phyloP scores from a whole-genome alignment of 345 rosid genomes.

The Excoecaria cochinchinensis region DNA sequence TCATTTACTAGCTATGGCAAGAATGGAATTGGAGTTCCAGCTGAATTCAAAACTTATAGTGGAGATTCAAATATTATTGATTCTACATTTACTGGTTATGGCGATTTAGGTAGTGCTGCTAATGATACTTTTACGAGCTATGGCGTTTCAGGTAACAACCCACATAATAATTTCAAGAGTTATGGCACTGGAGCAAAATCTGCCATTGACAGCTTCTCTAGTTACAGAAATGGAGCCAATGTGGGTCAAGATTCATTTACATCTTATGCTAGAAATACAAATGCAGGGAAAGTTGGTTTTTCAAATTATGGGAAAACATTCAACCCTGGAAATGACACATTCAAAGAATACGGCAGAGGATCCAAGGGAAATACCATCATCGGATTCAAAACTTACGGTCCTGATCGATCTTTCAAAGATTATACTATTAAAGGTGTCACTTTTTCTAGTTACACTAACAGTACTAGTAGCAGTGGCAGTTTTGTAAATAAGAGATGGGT shows the following conservation, averaged over 20 bases:
- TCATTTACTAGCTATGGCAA: slow-evolving; percentile 30
- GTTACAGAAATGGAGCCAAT: slow-evolving; percentile 29
- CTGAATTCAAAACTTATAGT: slow-evolving; percentile 25
- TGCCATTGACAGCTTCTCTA: slow-evolving; percentile 14
- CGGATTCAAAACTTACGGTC: slow-evolving; percentile 21
- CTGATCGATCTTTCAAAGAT: slow-evolving; percentile 29
- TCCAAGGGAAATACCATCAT: slow-evolving; percentile 22
- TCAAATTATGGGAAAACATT: slow-evolving; percentile 28
- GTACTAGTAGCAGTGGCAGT: slow-evolving; percentile 5
- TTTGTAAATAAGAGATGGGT: slow-evolving; percentile 24
- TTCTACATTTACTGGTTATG: slow-evolving; percentile 28
- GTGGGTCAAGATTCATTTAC: slow-evolving; percentile 29
- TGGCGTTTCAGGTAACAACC: slow-evolving; percentile 27
- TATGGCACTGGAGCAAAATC: slow-evolving; percentile 27
- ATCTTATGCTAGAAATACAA: slow-evolving; percentile 26
- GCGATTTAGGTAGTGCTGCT: slow-evolving; percentile 24
- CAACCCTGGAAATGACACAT: slow-evolving; percentile 30
- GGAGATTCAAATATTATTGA: slow-evolving; percentile 26
- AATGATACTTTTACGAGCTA: slow-evolving; percentile 30
- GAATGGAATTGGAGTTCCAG: slow-evolving; percentile 30
- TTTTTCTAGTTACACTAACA: slow-evolving; percentile 21
- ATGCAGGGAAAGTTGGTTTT: slow-evolving; percentile 26
- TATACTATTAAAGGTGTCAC: slow-evolving; percentile 24
- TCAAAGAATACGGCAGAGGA: slow-evolving; percentile 29
- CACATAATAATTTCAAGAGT: slow-evolving; percentile 23